Base-by-base conservation (phyloP, 176 grass and related monocot species). In the Aegilops longissima region DNA sequence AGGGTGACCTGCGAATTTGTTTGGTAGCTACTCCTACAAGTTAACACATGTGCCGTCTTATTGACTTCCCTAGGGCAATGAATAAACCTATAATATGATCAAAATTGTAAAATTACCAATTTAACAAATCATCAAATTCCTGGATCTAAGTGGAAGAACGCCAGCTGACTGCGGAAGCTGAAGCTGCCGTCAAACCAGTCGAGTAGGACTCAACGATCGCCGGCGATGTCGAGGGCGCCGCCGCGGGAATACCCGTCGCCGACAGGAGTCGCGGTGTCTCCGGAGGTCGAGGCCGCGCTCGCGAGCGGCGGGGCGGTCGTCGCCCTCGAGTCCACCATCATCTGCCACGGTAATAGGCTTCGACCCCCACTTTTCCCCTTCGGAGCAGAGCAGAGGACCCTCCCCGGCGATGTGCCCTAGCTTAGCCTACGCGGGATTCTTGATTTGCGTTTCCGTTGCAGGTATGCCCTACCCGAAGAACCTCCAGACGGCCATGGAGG, bases 401-500 rank as follows among this genome's bases (percentile, higher is more conserved):
- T 54, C 66, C 69, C 31, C 47, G 66, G 31, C 49, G 81, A 83
- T 39, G 12, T 4, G 61, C 65, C 9, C 18, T 12, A 52, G 49
- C 17, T 8, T 52, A 9, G 24, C 25, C 16, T 5, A 0, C 7
- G 0, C 17, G 4, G 54, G 54, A 33, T 36, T 56, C 6, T 82
- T 70, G 14, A 34, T 24, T 66, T 71, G 1, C 0, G 24, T 58
- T 58, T 81, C 51, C 61, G 3, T 74, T 49, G 29, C 71, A 98
- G 96, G 96, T 10, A 98, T 98, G 96, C 96, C 96, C 1, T 98
- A 95, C 64, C 96, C 96, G 4, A 91, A 95, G 76, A 98, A 95
- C 84, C 89, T 95, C 27, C 84, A 86, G 76, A 98, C 92, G 17
- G 93, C 90, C 24, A 91, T 89, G 86, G 92, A 95, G 82, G 96